These are phyloP conservation scores for Elongisporangium prolatum DNA, from an alignment of 352 stramenopile genomes.

Conservation along the genomic window DNA sequence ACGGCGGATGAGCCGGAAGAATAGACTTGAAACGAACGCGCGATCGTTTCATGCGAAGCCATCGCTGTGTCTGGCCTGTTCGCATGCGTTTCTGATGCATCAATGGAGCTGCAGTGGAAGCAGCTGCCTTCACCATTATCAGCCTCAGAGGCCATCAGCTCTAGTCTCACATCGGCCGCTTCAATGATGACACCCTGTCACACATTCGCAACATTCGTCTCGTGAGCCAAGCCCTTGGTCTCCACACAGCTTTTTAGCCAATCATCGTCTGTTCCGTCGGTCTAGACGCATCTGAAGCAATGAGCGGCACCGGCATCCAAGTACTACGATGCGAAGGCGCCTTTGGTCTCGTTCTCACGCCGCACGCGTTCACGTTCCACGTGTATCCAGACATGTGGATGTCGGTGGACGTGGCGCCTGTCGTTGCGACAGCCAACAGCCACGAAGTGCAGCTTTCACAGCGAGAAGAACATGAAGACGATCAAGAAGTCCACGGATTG, in stretches of 20 bases:
- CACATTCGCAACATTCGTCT: no score
- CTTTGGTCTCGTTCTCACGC: conserved; percentile 24
- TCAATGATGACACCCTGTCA: neutral
- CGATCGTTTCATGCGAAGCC: neutral
- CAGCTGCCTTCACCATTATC: neutral
- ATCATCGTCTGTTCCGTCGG: neutral
- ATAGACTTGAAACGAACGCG: neutral
- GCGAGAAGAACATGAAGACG: neutral
- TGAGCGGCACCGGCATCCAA: neutral
- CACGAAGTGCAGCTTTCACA: neutral
- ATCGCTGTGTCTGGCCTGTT: neutral
- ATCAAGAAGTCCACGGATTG: neutral
- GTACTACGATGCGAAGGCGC: conserved; percentile 17
- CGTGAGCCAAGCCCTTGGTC: no score
- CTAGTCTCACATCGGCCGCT: neutral
- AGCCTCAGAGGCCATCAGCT: no score
- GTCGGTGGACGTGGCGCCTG: conserved; percentile 16
- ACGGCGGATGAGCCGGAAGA: neutral
- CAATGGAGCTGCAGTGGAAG: neutral
- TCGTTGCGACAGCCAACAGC: neutral
- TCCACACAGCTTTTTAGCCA: neutral
- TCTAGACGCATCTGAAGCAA: neutral
- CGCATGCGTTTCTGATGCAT: neutral
- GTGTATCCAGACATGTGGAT: conserved; percentile 31
- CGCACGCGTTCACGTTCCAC: conserved; percentile 26